Evolutionary conservation across 2,329 filamentous ascomycete genomes (phyloP), one percentile per base, ranked within the genome.

Genomic region (Diplodia scrobiculata): DNA sequence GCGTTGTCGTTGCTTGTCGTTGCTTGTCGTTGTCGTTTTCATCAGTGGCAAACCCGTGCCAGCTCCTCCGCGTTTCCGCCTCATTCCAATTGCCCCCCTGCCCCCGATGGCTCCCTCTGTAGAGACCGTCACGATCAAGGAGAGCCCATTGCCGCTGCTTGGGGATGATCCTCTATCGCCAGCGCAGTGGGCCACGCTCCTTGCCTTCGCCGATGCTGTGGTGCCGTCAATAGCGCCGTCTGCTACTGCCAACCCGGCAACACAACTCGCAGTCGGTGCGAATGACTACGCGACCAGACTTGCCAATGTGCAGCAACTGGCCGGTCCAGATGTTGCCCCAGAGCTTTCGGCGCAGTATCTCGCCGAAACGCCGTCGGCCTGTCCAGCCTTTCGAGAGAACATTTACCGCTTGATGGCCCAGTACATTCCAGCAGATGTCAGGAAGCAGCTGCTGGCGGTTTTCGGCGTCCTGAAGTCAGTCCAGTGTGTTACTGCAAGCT

Each of bases 131-230:
- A 7, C 38, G 32, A 19, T 65, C 52, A 53, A 41, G 51, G 63
- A 65, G 5, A 55, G 54, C 27, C 80, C 83, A 62, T 73, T 85
- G 10, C 80, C 83, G 1, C 75, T 80, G 2, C 78, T 83, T 17
- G 68, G 73, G 3, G 75, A 79, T 13, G 79, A 83, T 58, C 78
- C 84, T 58, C 80, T 87, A 69, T 83, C 81, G 1, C 74, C 81
- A 13, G 73, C 78, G 1, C 86, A 89, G 80, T 88, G 86, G 86
- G 79, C 77, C 34, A 86, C 83, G 0, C 76, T 89, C 2, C 77
- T 85, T 54, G 82, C 86, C 27, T 80, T 89, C 34, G 79, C 83
- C 9, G 86, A 88, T 68, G 80, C 85, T 1, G 76, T 86, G 19
- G 76, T 91, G 36, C 87, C 89, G 2, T 83, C 87, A 21, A 80